Evolutionary conservation across 495 filamentous ascomycete genomes (phyloP).

Genomic region (Aspergillus baeticus): DNA sequence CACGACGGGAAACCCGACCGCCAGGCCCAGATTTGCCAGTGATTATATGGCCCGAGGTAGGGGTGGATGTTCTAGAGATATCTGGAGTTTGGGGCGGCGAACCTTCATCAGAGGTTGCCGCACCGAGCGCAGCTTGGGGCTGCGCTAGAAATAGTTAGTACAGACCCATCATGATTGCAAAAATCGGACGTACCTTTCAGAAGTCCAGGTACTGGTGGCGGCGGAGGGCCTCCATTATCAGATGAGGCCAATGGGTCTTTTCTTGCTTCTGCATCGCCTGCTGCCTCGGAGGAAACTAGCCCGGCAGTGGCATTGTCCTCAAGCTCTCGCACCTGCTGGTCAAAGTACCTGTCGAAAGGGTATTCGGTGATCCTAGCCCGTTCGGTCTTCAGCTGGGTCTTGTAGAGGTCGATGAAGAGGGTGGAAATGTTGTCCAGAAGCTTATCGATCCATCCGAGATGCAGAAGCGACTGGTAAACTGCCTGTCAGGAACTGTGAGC

Average conservation of each 20-base stretch:
- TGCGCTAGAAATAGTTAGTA: slow-evolving; percentile 40
- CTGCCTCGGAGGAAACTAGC: slow-evolving; percentile 30
- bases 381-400: slow-evolving; percentile 77
- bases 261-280: slow-evolving; percentile 30
- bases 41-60: slow-evolving; percentile 63
- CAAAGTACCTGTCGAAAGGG: slow-evolving; percentile 88
- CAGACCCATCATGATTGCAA: neutral
- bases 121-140: slow-evolving; percentile 46
- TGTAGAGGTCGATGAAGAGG: slow-evolving; percentile 85
- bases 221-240: slow-evolving; percentile 52
- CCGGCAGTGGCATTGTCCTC: slow-evolving; percentile 58
- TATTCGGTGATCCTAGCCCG: slow-evolving; percentile 74
- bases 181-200: slow-evolving; percentile 39
- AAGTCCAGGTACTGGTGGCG: slow-evolving; percentile 55
- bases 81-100: slow-evolving; percentile 72
- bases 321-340: slow-evolving; percentile 84
- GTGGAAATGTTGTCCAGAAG: slow-evolving; percentile 91
- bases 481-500: slow-evolving; percentile 59
- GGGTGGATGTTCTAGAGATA: slow-evolving; percentile 75
- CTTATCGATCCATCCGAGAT: slow-evolving; percentile 95
- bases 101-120: slow-evolving; percentile 47
- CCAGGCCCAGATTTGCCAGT: slow-evolving; percentile 69
- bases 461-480: slow-evolving; percentile 92
- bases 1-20: slow-evolving; percentile 74
- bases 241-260: slow-evolving; percentile 46